Base-by-base conservation (phyloP, 805 yeast genomes). In the Saturnispora halmiae region DNA sequence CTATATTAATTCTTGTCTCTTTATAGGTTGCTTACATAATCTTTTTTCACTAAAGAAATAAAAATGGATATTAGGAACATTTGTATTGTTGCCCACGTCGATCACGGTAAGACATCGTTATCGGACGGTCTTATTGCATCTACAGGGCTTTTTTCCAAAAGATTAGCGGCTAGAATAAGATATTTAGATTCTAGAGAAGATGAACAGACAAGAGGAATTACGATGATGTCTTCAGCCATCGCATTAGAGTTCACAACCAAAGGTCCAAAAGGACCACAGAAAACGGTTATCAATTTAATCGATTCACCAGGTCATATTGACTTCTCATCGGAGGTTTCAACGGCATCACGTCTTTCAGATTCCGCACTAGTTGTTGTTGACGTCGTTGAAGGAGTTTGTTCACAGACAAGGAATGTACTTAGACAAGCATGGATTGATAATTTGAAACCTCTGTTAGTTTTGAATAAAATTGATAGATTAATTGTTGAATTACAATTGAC, bases 291-390 rank as follows among this genome's bases (percentile, higher is more conserved):
- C 55, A 92, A 92, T 56, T 70, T 92, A 52, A 90, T 92, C 43
- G 99, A 92, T 61, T 90, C 97, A 0, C 99, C 99, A 0, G 99
- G 99, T n/a, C 99, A 92, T 54, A 86, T 92, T 45, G 99, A 92
- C 62, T 92, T 92, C 59, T 82, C 95, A 1, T 82, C 94, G 10
- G 99, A 92, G 56, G 99, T 92, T 0, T 84, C 95, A 21, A 84
- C 96, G 0, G 95, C 97, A 1, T 87, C 97, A 2, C 70, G 98
- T 53, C 66, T 92, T 33, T 92, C 97, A 65, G 99, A 92, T 57
- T 97, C 97, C 34, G 96, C 97, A 0, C 82, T 92, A 3, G 94
- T 92, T 0, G 65, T 92, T 13, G 95, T 92, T 2, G 99, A 92
- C 60, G 96, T 85, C 3, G 96, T 92, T 2, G 99, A 92, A 63